Evolutionary conservation across 768 basidiomycete genomes (phyloP).

Genomic region (Suillus occidentalis): DNA sequence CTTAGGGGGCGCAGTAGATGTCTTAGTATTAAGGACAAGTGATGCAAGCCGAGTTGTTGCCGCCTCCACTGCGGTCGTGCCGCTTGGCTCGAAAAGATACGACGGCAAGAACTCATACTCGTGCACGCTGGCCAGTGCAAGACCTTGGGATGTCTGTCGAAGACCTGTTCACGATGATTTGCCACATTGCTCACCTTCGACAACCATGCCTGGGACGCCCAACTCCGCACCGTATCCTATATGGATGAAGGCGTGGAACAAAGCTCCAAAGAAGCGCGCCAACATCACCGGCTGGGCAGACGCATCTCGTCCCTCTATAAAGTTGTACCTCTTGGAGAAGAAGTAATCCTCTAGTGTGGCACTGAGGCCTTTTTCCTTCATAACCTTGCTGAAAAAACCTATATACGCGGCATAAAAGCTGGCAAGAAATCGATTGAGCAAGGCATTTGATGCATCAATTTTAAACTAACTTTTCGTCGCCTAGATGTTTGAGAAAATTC

Average conservation of each 20-base stretch:
- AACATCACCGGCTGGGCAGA: slow-evolving; percentile 50
- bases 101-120: slow-evolving; percentile 33
- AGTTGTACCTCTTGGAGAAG: slow-evolving; percentile 32
- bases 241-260: slow-evolving; percentile 67
- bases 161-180: not conserved
- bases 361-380: slow-evolving; percentile 18
- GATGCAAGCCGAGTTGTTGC: slow-evolving; percentile 11
- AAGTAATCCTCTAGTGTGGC: slow-evolving; percentile 27
- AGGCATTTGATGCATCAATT: not conserved
- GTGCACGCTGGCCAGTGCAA: slow-evolving; percentile 24
- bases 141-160: slow-evolving; percentile 15
- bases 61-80: not conserved
- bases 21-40: slow-evolving; percentile 10
- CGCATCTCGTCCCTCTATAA: slow-evolving; percentile 14
- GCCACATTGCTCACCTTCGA: slow-evolving; percentile 47
- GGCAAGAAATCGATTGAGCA: not conserved
- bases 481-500: slow-evolving; percentile 26
- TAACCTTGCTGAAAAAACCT: slow-evolving; percentile 22
- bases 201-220: slow-evolving; percentile 56
- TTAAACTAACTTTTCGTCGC: slow-evolving; percentile 25
- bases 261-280: slow-evolving; percentile 43
- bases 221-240: slow-evolving; percentile 64
- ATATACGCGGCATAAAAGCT: slow-evolving; percentile 31
- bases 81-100: slow-evolving; percentile 12
- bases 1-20: not conserved